A percentile compares a stretch with the other conserved stretches of the same genome.
Evolutionary conservation across 805 yeast genomes (phyloP).

Genomic region (Wickerhamomyces alni): DNA sequence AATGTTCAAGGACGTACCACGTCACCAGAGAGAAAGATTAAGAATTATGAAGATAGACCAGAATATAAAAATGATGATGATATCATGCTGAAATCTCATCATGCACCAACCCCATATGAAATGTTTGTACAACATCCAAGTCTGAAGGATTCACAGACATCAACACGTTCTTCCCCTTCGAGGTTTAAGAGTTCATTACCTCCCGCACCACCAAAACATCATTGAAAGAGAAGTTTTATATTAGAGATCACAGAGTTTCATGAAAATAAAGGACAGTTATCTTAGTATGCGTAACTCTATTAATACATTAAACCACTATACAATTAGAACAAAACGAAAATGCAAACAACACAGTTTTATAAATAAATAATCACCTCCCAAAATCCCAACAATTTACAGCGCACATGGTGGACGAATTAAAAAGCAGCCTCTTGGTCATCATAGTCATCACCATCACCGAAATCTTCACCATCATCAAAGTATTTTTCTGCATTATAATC

Average conservation of each 20-base stretch:
- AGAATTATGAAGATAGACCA: neutral
- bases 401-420: no score
- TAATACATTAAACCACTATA: no score
- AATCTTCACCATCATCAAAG: conserved; percentile 54
- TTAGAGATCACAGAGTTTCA: no score
- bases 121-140: conserved; percentile 9
- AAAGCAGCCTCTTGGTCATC: conserved; percentile 56
- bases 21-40: neutral
- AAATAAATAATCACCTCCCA: no score
- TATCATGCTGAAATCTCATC: conserved; percentile 13
- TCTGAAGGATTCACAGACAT: conserved; percentile 2
- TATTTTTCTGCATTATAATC: conserved; percentile 60
- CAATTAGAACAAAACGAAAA: no score
- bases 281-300: no score
- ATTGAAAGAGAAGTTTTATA: no score
- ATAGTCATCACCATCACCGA: conserved; percentile 41
- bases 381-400: no score
- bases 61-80: conserved; percentile 22
- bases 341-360: no score
- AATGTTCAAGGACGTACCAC: neutral
- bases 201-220: no score
- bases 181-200: conserved; percentile 20
- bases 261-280: no score
- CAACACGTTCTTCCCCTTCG: conserved; percentile 16
- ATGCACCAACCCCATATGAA: neutral